Conservation (phyloP, 805 yeast species). For the Diddensiella caesifluorescens region DNA sequence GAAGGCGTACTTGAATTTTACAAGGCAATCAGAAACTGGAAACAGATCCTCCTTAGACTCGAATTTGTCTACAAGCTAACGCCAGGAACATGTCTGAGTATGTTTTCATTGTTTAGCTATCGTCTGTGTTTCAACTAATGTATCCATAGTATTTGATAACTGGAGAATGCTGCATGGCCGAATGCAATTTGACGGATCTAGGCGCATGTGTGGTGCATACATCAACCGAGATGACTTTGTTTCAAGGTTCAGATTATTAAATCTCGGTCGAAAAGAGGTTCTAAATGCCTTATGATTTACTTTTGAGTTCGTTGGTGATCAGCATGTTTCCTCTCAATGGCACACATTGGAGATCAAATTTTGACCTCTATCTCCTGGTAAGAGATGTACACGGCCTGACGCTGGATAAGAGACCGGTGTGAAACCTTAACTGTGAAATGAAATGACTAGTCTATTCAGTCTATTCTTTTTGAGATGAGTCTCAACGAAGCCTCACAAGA, state of each 20-base stretch:
- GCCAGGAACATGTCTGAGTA: conserved; percentile 56
- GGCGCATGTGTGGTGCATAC: conserved; percentile 71
- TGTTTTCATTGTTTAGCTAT: not conserved
- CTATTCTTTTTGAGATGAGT: too few relatives aligned
- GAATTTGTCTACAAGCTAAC: conserved; percentile 50
- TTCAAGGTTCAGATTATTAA: conserved; percentile 41
- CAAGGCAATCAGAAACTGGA: conserved; percentile 54
- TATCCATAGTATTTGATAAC: conserved; percentile 49
- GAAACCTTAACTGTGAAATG: too few relatives aligned
- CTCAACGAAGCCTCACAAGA: too few relatives aligned
- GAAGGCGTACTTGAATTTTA: conserved; percentile 47
- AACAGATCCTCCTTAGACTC: conserved; percentile 46
- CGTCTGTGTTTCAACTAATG: too few relatives aligned
- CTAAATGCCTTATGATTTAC: conserved; percentile 25
- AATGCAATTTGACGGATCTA: conserved; percentile 58
- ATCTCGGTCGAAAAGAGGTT: conserved; percentile 44
- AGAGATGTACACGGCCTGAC: too few relatives aligned
- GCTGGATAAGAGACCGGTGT: too few relatives aligned
- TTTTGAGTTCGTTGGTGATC: too few relatives aligned
- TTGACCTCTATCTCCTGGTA: too few relatives aligned
- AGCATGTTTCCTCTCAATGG: too few relatives aligned
- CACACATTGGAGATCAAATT: too few relatives aligned
- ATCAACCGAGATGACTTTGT: conserved; percentile 63
- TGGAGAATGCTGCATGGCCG: conserved; percentile 71
- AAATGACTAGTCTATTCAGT: too few relatives aligned